These are phyloP conservation scores for Tricholoma terreum DNA, from an alignment of 768 basidiomycete species.

Conservation along the genomic window DNA sequence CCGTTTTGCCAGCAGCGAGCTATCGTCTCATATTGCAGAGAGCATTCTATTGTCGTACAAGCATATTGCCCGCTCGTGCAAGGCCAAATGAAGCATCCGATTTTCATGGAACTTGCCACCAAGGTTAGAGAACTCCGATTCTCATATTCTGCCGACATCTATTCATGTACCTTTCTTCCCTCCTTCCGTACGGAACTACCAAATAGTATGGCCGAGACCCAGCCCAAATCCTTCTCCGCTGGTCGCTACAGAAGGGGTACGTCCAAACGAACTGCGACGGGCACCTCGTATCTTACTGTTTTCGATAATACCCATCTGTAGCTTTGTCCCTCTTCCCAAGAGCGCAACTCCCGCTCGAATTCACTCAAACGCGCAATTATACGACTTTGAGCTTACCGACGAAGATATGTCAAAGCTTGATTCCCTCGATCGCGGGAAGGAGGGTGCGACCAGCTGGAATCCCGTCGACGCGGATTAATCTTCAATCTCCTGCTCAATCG, in stretches of 20 bases:
- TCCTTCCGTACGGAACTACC: background rate
- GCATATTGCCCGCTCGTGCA: constrained; percentile 79
- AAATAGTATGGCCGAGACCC: constrained; percentile 54
- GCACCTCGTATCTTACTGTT: background rate
- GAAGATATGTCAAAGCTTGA: constrained; percentile 70
- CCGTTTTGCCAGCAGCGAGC: constrained; percentile 79
- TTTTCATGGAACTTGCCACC: constrained; percentile 50
- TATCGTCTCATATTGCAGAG: constrained; percentile 71
- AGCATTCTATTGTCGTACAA: constrained; percentile 58
- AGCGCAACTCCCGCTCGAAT: constrained; percentile 71
- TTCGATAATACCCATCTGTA: constrained; percentile 23
- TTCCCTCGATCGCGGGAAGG: constrained; percentile 66
- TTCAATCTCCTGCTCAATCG: background rate
- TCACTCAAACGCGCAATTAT: constrained; percentile 67
- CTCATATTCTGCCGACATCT: background rate
- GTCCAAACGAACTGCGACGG: constrained; percentile 18
- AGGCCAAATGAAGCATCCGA: constrained; percentile 52
- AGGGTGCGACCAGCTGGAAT: constrained; percentile 82
- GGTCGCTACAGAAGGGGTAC: constrained; percentile 85
- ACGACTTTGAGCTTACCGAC: constrained; percentile 64
- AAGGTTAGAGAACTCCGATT: constrained; percentile 45
- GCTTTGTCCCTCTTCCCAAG: constrained; percentile 82
- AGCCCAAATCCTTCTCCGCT: constrained; percentile 83
- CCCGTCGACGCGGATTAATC: constrained; percentile 58
- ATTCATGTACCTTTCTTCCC: background rate